These are phyloP conservation scores for Scutellaria barbata DNA, from an alignment of 257 asterid species.

Conservation along the genomic window DNA sequence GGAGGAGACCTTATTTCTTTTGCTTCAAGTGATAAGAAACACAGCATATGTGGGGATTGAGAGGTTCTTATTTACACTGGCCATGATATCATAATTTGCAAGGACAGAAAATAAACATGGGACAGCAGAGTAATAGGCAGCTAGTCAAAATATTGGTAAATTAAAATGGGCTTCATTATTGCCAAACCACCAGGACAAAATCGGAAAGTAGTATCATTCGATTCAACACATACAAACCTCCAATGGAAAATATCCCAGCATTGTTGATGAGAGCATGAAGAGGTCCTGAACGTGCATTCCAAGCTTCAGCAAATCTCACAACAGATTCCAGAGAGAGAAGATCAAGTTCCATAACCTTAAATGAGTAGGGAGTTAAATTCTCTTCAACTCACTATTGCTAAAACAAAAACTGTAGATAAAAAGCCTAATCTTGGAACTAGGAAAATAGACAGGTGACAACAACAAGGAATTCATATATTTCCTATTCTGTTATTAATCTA, in stretches of 20 bases:
- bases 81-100: not conserved
- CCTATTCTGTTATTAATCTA: slow-evolving; percentile 33
- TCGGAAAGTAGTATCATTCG: slow-evolving; percentile 11
- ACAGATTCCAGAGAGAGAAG: slow-evolving; percentile 92
- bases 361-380: slow-evolving; percentile 5
- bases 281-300: slow-evolving; percentile 78
- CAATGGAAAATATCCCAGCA: slow-evolving; percentile 93
- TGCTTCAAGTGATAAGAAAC: slow-evolving; percentile 27
- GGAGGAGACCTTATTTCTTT: slow-evolving; percentile 1
- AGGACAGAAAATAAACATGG: not conserved
- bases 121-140: slow-evolving; percentile 7
- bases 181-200: slow-evolving; percentile 13
- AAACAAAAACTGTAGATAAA: slow-evolving; percentile 9
- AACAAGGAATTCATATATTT: slow-evolving; percentile 7
- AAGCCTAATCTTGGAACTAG: not conserved
- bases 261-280: slow-evolving; percentile 85
- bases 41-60: not conserved
- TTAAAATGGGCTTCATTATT: slow-evolving; percentile 22
- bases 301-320: slow-evolving; percentile 79
- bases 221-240: slow-evolving; percentile 48
- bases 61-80: not conserved
- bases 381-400: slow-evolving; percentile 6
- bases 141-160: slow-evolving; percentile 1
- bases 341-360: slow-evolving; percentile 92
- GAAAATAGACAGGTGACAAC: not conserved